A percentile compares a stretch with the other conserved stretches of the same genome.
Evolutionary conservation across 352 stramenopile species (phyloP).

Genomic region (Globisporangium spiculum): DNA sequence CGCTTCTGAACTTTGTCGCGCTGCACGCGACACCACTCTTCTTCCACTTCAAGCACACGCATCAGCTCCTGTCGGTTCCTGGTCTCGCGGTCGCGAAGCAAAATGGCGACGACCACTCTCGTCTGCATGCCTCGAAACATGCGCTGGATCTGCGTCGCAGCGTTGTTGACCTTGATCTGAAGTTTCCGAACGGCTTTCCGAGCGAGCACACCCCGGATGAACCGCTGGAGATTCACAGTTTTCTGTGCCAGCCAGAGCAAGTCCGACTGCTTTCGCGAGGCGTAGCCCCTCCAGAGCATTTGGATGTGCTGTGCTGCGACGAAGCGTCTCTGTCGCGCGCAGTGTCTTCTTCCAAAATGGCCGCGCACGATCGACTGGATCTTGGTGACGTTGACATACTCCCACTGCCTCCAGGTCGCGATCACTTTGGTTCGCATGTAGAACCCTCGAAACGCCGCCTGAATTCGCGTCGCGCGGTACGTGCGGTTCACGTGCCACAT

Average conservation of each 20-base stretch:
- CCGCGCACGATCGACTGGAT: constrained; percentile 68
- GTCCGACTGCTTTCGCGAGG: constrained; percentile 43
- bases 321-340: constrained; percentile 10
- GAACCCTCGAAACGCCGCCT: constrained; percentile 56
- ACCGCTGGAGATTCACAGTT: constrained; percentile 51
- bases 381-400: constrained; percentile 49
- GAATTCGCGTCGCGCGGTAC: constrained; percentile 46
- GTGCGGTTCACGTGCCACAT: constrained; percentile 59
- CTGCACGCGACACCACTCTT: constrained; percentile 61
- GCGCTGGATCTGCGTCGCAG: constrained; percentile 59
- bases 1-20: constrained; percentile 52
- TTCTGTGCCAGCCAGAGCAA: constrained; percentile 45
- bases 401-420: constrained; percentile 49
- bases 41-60: constrained; percentile 62
- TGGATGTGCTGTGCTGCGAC: constrained; percentile 60
- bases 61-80: constrained; percentile 65
- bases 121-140: constrained; percentile 64
- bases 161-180: constrained; percentile 13
- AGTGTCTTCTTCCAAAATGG: constrained; percentile 29
- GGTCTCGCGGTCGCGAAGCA: constrained; percentile 62
- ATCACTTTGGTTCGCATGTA: constrained; percentile 43
- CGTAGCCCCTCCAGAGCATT: constrained; percentile 51
- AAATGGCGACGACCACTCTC: constrained; percentile 26
- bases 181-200: constrained; percentile 34
- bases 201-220: constrained; percentile 47